Base-by-base conservation (phyloP, 2,329 filamentous ascomycete species). In the Trichoderma sp. region DNA sequence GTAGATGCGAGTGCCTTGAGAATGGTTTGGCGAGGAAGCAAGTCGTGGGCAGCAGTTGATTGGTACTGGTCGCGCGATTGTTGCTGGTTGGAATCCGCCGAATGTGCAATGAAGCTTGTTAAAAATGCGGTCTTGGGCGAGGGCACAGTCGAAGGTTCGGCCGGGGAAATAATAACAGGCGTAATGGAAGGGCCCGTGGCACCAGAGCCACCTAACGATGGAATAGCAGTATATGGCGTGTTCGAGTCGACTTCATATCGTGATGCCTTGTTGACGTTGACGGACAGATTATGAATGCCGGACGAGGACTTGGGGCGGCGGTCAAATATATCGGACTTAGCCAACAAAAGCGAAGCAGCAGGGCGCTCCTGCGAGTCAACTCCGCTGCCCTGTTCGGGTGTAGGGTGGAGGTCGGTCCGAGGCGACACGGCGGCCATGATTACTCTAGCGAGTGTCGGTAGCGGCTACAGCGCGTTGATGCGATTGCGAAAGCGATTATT, bases 1-100 rank as follows among this genome's bases (percentile, higher is more conserved):
- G 74, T 72, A 16, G 93, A 95, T 74, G 93, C 93, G 78, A 96
- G 85, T 6, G 93, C 94, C 85, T 97, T 95, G 86, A 95, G 91
- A 81, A 95, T 91, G 74, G 94, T 96, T 85, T 96, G 94, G 77
- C 91, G 91, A 14, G 94, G 93, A 78, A 95, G 87, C 2, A 78
- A 69, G 80, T 94, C 93, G 81, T 90, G 88, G 12, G 92, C 93
- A 38, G 87, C 86, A 18, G 85, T 84, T 83, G 85, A 87, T 82
- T 87, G 88, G 69, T 84, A 86, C 78, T 88, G 80, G 66, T 80
- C 83, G 77, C 77, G 77, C 24, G 65, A 71, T 31, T 75, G 75
- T 12, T 68, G 74, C 56, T 63, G 38, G 27, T 12, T 50, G 31
- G 59, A 56, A 21, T 24, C 38, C 68, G 67, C 33, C 29, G 63